Conservation (phyloP, 208 protist genomes). For the Trypanosoma theileri region DNA sequence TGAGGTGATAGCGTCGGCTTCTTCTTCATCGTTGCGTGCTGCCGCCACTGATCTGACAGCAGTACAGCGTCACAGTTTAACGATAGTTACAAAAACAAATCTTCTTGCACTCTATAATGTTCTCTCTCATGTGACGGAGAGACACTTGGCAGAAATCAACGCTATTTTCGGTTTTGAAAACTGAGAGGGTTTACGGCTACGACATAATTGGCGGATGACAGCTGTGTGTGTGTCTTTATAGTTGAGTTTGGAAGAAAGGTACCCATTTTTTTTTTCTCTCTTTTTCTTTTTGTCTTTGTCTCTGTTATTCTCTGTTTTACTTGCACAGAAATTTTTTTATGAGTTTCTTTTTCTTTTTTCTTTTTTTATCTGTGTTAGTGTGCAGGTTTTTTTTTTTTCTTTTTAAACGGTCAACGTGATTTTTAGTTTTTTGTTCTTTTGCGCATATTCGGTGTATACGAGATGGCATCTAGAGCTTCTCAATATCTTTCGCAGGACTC, state of each 20-base stretch:
- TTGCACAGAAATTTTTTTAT: neutral
- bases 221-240: too few species aligned
- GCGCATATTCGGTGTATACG: conserved; percentile 1
- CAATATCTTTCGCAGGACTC: neutral
- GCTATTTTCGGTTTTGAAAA: neutral
- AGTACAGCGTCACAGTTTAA: conserved; percentile 33
- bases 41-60: conserved; percentile 40
- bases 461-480: neutral
- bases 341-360: neutral
- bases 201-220: too few species aligned
- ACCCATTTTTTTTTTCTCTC: too few species aligned
- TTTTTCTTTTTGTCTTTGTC: too few species aligned
- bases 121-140: conserved; percentile 59
- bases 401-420: neutral
- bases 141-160: conserved; percentile 15
- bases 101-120: conserved; percentile 60
- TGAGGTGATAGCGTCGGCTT: conserved; percentile 47
- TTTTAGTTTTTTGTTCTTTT: conserved; percentile 15
- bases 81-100: conserved; percentile 17
- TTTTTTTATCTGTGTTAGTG: neutral
- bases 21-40: conserved; percentile 33
- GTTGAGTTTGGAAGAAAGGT: too few species aligned
- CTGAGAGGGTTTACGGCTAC: neutral
- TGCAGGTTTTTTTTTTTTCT: conserved; percentile 16
- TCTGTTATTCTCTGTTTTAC: too few species aligned